A percentile compares a stretch with the other conserved stretches of the same genome.
Conservation (phyloP, 768 basidiomycete species). For the Chalciporus piperatus region DNA sequence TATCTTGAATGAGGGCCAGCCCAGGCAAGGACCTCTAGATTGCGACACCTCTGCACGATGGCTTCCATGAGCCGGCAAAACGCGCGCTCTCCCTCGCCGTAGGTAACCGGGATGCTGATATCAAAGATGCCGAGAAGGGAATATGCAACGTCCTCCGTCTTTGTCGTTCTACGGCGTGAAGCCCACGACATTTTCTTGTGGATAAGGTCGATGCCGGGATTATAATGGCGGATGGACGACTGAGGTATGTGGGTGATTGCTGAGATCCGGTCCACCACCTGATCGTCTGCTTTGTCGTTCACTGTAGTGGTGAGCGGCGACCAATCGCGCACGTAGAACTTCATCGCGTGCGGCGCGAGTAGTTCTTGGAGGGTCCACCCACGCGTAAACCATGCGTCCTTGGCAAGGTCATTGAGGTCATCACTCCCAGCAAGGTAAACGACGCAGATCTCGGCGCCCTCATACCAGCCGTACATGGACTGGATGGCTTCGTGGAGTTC, state of each 20-base stretch:
- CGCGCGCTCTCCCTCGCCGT: conserved; percentile 18
- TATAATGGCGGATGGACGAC: background rate
- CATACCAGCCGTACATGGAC: conserved; percentile 20
- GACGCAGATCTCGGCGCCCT: conserved; percentile 11
- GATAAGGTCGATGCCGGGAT: conserved; percentile 1
- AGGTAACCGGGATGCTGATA: conserved; percentile 11
- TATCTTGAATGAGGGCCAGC: background rate
- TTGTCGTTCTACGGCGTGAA: conserved; percentile 12
- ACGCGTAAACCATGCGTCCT: conserved; percentile 12
- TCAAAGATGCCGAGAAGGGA: conserved; percentile 17
- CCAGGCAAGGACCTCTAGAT: conserved; percentile 6
- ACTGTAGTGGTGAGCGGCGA: background rate
- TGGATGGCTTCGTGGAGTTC: conserved; percentile 17
- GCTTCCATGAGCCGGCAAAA: conserved; percentile 10
- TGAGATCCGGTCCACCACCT: background rate
- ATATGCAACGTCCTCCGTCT: conserved; percentile 15
- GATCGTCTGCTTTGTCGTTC: conserved; percentile 1
- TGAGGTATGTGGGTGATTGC: conserved; percentile 2
- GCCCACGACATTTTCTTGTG: conserved; percentile 14
- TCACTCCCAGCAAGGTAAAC: conserved; percentile 5
- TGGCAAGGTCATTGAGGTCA: background rate
- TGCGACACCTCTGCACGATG: conserved; percentile 3
- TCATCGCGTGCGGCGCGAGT: conserved; percentile 13
- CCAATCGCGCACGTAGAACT: conserved; percentile 13
- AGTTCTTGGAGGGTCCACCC: conserved; percentile 13